Evolutionary conservation across 1,284 basidiomycete species (phyloP).

Genomic region (Cutaneotrichosporon cavernicola): DNA sequence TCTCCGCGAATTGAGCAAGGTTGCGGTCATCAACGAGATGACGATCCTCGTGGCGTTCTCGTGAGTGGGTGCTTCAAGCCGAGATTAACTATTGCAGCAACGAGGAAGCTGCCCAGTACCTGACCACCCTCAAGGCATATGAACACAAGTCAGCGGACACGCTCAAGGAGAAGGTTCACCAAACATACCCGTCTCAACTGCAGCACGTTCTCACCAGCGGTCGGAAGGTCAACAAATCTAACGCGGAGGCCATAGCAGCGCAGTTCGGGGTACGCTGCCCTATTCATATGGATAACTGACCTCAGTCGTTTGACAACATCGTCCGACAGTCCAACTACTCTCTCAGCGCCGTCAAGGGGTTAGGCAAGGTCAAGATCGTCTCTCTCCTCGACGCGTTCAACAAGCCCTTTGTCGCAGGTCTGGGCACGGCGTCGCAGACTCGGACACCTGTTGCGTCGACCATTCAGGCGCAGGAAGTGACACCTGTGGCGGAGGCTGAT

Average conservation of each 20-base stretch:
- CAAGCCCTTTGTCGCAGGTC: conserved; percentile 54
- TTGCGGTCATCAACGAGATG: conserved; percentile 85
- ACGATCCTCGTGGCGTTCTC: conserved; percentile 91
- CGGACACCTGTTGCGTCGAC: neutral
- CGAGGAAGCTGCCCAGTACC: conserved; percentile 89
- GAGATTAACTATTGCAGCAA: conserved; percentile 56
- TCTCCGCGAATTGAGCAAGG: conserved; percentile 90
- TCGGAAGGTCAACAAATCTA: conserved; percentile 94
- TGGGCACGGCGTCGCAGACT: neutral
- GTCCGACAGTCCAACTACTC: conserved; percentile 70
- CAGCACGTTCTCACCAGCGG: conserved; percentile 85
- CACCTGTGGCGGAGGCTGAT: neutral
- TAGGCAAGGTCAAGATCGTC: conserved; percentile 91
- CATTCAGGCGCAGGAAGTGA: neutral
- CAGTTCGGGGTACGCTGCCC: conserved; percentile 77
- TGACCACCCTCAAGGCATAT: conserved; percentile 86
- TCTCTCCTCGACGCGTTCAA: conserved; percentile 58
- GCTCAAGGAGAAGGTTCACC: conserved; percentile 89
- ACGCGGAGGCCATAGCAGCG: conserved; percentile 87
- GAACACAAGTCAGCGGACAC: conserved; percentile 90
- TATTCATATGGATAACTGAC: neutral
- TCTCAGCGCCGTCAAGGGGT: conserved; percentile 80
- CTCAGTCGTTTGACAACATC: conserved; percentile 74
- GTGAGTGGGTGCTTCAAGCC: conserved; percentile 57
- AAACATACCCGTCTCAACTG: conserved; percentile 78